Evolutionary conservation across 306 rosid genomes (phyloP).

Genomic region (Neltuma alba): DNA sequence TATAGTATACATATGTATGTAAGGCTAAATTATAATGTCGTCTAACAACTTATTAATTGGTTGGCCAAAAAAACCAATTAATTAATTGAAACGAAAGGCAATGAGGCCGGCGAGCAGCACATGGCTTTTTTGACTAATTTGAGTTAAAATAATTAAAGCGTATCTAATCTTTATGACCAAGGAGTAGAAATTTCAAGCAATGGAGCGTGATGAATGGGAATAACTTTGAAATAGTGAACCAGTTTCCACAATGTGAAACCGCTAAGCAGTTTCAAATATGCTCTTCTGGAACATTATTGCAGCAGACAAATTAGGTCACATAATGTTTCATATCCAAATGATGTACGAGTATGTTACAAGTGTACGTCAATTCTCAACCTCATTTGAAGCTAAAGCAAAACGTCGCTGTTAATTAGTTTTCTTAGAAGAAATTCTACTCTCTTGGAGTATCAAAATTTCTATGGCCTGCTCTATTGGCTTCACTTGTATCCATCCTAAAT

Average conservation of each 20-base stretch:
- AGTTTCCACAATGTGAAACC: slow-evolving; percentile 30
- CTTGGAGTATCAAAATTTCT: background rate
- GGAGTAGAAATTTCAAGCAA: background rate
- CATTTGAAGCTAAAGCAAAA: background rate
- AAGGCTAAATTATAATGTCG: background rate
- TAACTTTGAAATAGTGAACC: slow-evolving; percentile 20
- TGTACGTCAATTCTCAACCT: background rate
- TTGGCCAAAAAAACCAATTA: background rate
- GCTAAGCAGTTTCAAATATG: slow-evolving; percentile 13
- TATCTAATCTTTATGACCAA: background rate
- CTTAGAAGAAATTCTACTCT: background rate
- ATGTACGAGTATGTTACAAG: background rate
- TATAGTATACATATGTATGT: no score
- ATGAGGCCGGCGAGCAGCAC: background rate
- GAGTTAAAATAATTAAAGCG: background rate
- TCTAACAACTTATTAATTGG: background rate
- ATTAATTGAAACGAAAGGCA: background rate
- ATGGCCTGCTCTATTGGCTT: background rate
- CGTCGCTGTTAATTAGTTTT: background rate
- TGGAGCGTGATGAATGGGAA: background rate
- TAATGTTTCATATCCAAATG: background rate
- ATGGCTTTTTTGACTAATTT: background rate
- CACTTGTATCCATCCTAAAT: background rate
- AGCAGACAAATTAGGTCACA: background rate
- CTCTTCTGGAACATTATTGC: slow-evolving; percentile 22